phyloP scores from a whole-genome alignment of 1,139 yeast genomes.

The Kodamaea sp. region DNA sequence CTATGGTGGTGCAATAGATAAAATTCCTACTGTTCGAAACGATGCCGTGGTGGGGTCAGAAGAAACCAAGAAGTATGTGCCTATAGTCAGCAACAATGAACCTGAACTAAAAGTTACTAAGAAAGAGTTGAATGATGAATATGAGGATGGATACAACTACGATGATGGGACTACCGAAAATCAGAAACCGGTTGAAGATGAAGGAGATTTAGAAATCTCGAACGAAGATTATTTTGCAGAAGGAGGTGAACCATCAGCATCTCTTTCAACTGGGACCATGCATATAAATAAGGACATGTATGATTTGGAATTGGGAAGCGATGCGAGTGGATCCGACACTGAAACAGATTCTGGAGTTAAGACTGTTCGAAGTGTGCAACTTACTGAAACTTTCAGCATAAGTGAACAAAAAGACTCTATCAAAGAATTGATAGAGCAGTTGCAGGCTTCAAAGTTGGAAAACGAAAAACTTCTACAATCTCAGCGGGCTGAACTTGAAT shows the following conservation, averaged over 20 bases:
- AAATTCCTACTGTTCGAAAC: slow-evolving; percentile 4
- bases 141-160: slow-evolving; percentile 16
- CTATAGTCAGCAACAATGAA: slow-evolving; percentile 11
- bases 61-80: slow-evolving; percentile 12
- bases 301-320: slow-evolving; percentile 14
- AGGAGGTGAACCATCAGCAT: not conserved
- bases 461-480: slow-evolving; percentile 2
- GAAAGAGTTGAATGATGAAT: slow-evolving; percentile 14
- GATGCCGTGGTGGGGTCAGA: slow-evolving; percentile 3
- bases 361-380: not conserved
- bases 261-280: not conserved
- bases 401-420: slow-evolving; percentile 10
- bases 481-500: slow-evolving; percentile 9
- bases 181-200: slow-evolving; percentile 2
- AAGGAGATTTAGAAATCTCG: slow-evolving; percentile 9
- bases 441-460: slow-evolving; percentile 4
- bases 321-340: not conserved
- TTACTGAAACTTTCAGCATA: slow-evolving; percentile 1
- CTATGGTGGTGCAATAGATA: slow-evolving; percentile 13
- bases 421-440: slow-evolving; percentile 1
- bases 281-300: slow-evolving; percentile 12
- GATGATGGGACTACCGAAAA: slow-evolving; percentile 14
- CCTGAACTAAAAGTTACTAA: slow-evolving; percentile 4
- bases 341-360: not conserved
- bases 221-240: slow-evolving; percentile 7